phyloP scores from a whole-genome alignment of 805 yeast species.

The Cyberlindnera galapagoensis region DNA sequence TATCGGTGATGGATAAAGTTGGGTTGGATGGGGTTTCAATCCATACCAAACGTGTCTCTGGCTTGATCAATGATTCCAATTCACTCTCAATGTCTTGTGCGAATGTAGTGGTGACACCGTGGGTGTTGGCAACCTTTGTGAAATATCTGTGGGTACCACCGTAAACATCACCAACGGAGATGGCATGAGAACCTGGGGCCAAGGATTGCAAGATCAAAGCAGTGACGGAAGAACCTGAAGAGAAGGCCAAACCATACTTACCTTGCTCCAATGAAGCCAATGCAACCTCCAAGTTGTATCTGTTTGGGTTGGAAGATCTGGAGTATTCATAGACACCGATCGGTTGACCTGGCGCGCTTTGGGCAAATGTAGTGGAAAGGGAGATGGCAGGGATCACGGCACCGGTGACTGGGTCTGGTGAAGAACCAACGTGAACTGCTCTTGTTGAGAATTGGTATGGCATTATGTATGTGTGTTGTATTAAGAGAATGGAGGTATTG shows the following conservation, averaged over 20 bases:
- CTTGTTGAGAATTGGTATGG: conserved; percentile 53
- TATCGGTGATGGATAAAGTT: conserved; percentile 74
- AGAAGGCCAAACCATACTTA: conserved; percentile 66
- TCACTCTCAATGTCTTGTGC: conserved; percentile 59
- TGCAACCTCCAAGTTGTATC: conserved; percentile 72
- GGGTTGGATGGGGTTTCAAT: conserved; percentile 88
- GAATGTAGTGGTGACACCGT: conserved; percentile 66
- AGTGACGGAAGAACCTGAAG: conserved; percentile 85
- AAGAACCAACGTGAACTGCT: conserved; percentile 82
- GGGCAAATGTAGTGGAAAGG: conserved; percentile 80
- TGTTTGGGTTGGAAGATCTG: conserved; percentile 81
- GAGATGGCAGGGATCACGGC: conserved; percentile 85
- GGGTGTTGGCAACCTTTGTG: conserved; percentile 76
- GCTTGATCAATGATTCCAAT: conserved; percentile 45
- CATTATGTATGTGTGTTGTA: no score
- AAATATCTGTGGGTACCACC: conserved; percentile 92
- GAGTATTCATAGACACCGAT: conserved; percentile 79
- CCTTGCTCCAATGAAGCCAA: conserved; percentile 77
- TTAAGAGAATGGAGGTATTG: no score
- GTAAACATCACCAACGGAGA: conserved; percentile 80
- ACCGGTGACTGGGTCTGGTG: conserved; percentile 66
- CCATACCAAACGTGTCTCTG: conserved; percentile 75
- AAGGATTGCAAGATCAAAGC: conserved; percentile 70
- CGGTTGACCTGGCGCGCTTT: conserved; percentile 69
- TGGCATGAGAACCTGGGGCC: conserved; percentile 65